Conservation (phyloP, 2,329 filamentous ascomycete genomes). For the Cladophialophora yegresii region DNA sequence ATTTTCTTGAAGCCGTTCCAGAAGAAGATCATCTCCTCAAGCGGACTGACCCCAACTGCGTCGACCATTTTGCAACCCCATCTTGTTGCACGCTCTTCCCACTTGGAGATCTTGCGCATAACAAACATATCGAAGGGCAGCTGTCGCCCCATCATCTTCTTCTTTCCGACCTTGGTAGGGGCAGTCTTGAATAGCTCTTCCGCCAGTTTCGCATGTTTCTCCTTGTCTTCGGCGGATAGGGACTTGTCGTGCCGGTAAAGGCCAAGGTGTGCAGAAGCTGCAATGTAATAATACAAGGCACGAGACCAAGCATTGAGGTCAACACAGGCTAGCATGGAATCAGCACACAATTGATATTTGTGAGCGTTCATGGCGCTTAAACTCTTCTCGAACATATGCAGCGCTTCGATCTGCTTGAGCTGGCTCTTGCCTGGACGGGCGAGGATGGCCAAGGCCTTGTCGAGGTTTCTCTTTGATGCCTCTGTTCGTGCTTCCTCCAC, state of each 20-base stretch:
- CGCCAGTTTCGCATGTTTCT: constrained; percentile 63
- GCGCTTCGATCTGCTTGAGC: constrained; percentile 83
- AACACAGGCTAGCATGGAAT: constrained; percentile 69
- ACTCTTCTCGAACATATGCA: constrained; percentile 82
- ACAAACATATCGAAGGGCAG: constrained; percentile 89
- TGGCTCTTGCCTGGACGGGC: constrained; percentile 61
- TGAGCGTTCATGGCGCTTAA: constrained; percentile 78
- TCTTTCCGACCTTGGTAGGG: constrained; percentile 74
- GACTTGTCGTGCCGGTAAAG: constrained; percentile 66
- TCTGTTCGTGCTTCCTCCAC: constrained; percentile 82
- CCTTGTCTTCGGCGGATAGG: constrained; percentile 48
- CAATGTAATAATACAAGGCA: constrained; percentile 85
- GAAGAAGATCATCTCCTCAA: constrained; percentile 89
- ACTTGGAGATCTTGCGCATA: constrained; percentile 79
- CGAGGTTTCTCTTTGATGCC: constrained; percentile 66
- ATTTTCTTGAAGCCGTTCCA: constrained; percentile 90
- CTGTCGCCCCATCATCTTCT: constrained; percentile 84
- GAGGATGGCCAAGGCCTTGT: constrained; percentile 68
- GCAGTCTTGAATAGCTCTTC: constrained; percentile 71
- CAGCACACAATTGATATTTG: constrained; percentile 71
- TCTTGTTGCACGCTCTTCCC: constrained; percentile 73
- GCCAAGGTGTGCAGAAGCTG: constrained; percentile 75
- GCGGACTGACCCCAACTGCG: constrained; percentile 75
- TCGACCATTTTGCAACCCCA: constrained; percentile 72
- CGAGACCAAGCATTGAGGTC: constrained; percentile 90